Evolutionary conservation across 331 rosid species (phyloP), one percentile per base, ranked within the genome.

Genomic region (Dryas integrifolia): DNA sequence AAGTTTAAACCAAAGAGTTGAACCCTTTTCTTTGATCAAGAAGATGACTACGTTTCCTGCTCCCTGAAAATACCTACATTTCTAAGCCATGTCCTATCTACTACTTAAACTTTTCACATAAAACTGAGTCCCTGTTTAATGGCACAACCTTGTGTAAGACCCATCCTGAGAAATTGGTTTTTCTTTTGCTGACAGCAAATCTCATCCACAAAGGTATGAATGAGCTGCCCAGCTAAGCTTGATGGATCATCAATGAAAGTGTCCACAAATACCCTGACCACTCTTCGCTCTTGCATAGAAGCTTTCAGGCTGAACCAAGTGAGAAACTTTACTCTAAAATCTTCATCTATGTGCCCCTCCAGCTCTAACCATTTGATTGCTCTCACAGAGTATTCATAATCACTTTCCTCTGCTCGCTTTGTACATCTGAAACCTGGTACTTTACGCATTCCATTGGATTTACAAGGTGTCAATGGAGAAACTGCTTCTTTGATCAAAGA

Each of bases 241-340:
- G 97, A 89, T 0, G 89, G 97, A 80, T 92, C 98, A 58, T 88
- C 96, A 46, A 82, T 73, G 84, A 92, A 73, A 15, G 96, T 87
- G 78, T 90, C 88, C 58, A 92, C 88, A 69, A 88, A 92, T 63
- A 86, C 98, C 72, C 89, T 87, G 7, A 90, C 96, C 71, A 90
- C 97, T 79, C 88, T 87, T 82, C 98, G 84, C 81, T 92, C 97
- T 72, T 86, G 88, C 74, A 66, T 70, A 15, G 81, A 81, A 12
- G 98, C 96, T 74, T 87, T 92, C 72, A 92, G 90, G 88, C 98
- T 90, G 93, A 92, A 92, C 98, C 97, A 92, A 56, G 96, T 89
- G 0, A 92, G 96, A 79, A 92, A 92, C 44, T 86, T 90, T 10
- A 90, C 96, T 81, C 98, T 83, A 72, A 92, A 92, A 64, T 77